A percentile compares a stretch with the other conserved stretches of the same genome.
phyloP scores from a whole-genome alignment of 305 asterid genomes.

The Salvia sclarea region DNA sequence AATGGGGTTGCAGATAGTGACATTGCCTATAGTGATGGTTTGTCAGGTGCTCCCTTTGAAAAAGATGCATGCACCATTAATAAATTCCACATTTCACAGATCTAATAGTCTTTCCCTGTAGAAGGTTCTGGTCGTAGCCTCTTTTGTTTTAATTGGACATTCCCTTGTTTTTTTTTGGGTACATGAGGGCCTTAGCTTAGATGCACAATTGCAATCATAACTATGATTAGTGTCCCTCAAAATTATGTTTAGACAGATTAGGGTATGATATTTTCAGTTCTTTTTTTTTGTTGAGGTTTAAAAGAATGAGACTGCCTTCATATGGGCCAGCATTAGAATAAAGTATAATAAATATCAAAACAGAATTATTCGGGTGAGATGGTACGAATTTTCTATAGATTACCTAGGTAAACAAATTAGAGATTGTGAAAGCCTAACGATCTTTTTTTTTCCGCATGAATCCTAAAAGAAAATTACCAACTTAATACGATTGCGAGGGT shows the following conservation, averaged over 20 bases:
- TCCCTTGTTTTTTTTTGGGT: not conserved
- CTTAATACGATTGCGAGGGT: too few relatives aligned
- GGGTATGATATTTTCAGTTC: not conserved
- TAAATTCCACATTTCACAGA: not conserved
- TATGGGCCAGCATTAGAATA: not conserved
- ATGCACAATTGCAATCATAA: conserved; percentile 32
- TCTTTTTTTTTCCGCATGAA: too few relatives aligned
- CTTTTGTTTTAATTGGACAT: not conserved
- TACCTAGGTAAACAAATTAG: not conserved
- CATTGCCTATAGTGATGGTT: not conserved
- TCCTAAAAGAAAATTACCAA: too few relatives aligned
- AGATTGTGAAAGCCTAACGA: not conserved
- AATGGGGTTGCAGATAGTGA: conserved; percentile 23
- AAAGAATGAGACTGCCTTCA: conserved; percentile 1
- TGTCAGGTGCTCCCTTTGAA: conserved; percentile 28
- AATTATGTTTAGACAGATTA: not conserved
- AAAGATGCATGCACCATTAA: conserved; percentile 28
- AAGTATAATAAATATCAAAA: not conserved
- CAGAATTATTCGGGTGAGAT: not conserved
- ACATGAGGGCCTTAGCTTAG: not conserved
- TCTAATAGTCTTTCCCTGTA: not conserved
- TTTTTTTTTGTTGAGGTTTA: not conserved
- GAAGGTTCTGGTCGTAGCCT: not conserved
- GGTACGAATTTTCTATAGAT: too few relatives aligned
- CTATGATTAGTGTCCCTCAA: conserved; percentile 33